phyloP scores from a whole-genome alignment of 805 yeast genomes.

The Metschnikowia lunata region DNA sequence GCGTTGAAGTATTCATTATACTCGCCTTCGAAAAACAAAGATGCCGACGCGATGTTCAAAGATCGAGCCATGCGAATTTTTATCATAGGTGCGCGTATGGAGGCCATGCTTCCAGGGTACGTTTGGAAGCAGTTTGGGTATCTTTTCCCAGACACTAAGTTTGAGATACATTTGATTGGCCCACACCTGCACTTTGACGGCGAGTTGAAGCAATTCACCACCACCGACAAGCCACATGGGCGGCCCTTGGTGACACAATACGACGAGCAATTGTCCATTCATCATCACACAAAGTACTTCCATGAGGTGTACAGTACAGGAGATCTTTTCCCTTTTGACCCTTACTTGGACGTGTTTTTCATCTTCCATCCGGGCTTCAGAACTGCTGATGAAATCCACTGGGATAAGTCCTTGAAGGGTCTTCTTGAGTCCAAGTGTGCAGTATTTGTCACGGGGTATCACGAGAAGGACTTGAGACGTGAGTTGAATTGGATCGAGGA shows the following conservation, averaged over 20 bases:
- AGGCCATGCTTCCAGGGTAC: conserved; percentile 87
- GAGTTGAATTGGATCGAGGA: conserved; percentile 72
- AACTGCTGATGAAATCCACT: conserved; percentile 73
- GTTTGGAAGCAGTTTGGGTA: conserved; percentile 93
- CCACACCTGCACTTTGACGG: conserved; percentile 83
- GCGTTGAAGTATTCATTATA: conserved; percentile 88
- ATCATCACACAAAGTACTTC: conserved; percentile 88
- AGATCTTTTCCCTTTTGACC: conserved; percentile 97
- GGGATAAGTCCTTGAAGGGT: conserved; percentile 84
- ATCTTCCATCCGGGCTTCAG: conserved; percentile 94
- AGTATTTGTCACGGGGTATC: conserved; percentile 84
- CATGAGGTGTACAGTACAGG: conserved; percentile 86
- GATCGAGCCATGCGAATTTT: conserved; percentile 89
- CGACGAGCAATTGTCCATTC: conserved; percentile 68
- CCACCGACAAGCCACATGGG: conserved; percentile 44
- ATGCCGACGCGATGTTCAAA: conserved; percentile 53
- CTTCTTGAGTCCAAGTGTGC: conserved; percentile 92
- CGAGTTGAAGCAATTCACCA: conserved; percentile 57
- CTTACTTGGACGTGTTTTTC: conserved; percentile 89
- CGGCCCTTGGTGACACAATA: conserved; percentile 69
- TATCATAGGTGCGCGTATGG: conserved; percentile 87
- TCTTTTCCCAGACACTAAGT: conserved; percentile 74
- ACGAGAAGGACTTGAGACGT: conserved; percentile 61
- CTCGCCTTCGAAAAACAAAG: conserved; percentile 51
- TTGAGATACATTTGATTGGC: conserved; percentile 90